phyloP scores from a whole-genome alignment of 2,329 filamentous ascomycete genomes.

The Pleurostoma richardsiae region DNA sequence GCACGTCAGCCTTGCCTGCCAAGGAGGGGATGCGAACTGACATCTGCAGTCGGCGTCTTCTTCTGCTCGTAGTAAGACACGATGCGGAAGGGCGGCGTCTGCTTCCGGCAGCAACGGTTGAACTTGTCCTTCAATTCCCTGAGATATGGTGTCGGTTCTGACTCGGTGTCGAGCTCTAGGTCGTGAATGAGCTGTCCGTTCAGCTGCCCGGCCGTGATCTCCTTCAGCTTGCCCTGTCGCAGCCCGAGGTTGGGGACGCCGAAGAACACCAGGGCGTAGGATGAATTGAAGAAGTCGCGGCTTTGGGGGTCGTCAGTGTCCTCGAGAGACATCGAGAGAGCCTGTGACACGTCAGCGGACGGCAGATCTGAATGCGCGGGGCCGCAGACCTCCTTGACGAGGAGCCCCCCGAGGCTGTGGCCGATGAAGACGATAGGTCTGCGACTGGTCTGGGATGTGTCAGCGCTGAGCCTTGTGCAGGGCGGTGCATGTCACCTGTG shows the following conservation, averaged over 20 bases:
- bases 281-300: not conserved
- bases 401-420: not conserved
- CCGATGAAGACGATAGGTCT: not conserved
- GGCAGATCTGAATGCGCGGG: not conserved
- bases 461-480: not conserved
- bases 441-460: not conserved
- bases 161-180: not conserved
- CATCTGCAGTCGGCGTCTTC: not conserved
- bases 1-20: not conserved
- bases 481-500: not conserved
- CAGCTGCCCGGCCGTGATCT: not conserved
- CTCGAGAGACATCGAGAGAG: not conserved
- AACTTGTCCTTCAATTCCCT: not conserved
- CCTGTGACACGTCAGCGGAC: not conserved
- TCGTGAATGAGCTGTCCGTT: not conserved
- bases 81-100: not conserved
- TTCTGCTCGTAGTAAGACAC: not conserved
- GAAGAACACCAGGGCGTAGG: not conserved
- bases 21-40: not conserved
- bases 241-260: not conserved
- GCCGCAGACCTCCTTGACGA: not conserved
- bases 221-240: not conserved
- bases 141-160: not conserved
- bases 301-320: not conserved
- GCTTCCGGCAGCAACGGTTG: not conserved